These are phyloP conservation scores for Ustilago bromivora DNA, from an alignment of 1,284 basidiomycete genomes.

Conservation along the genomic window DNA sequence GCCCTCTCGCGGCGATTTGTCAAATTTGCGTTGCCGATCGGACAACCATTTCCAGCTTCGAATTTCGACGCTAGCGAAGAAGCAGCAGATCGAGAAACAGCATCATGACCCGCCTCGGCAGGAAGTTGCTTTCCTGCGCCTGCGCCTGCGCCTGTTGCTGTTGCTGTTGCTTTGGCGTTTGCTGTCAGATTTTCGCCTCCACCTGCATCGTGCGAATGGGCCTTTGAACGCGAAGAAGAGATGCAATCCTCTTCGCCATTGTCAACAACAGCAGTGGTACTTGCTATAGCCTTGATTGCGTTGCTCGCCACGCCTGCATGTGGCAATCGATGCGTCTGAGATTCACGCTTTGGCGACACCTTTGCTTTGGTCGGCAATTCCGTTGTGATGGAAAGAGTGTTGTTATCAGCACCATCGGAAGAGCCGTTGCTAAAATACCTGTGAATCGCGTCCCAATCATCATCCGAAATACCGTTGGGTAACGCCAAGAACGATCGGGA, in stretches of 20 bases:
- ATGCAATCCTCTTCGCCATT: not conserved
- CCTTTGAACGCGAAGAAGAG: conserved; percentile 1
- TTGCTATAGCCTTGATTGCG: not conserved
- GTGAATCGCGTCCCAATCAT: conserved; percentile 2
- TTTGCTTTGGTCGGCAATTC: not conserved
- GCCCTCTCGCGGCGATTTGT: conserved; percentile 13
- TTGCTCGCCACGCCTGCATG: not conserved
- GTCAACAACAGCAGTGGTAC: not conserved
- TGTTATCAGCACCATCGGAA: conserved; percentile 1
- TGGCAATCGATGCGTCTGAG: not conserved
- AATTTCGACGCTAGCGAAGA: conserved; percentile 15
- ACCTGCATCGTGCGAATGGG: not conserved
- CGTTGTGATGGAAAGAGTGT: not conserved
- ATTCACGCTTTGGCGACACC: not conserved
- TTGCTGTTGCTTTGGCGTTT: not conserved
- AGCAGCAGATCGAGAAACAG: not conserved
- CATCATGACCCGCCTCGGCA: not conserved
- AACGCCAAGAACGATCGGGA: conserved; percentile 35
- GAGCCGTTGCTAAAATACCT: not conserved
- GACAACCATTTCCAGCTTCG: conserved; percentile 11
- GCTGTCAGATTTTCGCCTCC: not conserved
- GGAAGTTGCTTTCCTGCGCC: not conserved
- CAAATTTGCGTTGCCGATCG: conserved; percentile 39
- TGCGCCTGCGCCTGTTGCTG: not conserved
- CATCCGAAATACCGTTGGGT: conserved; percentile 18